Evolutionary conservation across 2,329 filamentous ascomycete species (phyloP).

Genomic region (Penicillium sp.): DNA sequence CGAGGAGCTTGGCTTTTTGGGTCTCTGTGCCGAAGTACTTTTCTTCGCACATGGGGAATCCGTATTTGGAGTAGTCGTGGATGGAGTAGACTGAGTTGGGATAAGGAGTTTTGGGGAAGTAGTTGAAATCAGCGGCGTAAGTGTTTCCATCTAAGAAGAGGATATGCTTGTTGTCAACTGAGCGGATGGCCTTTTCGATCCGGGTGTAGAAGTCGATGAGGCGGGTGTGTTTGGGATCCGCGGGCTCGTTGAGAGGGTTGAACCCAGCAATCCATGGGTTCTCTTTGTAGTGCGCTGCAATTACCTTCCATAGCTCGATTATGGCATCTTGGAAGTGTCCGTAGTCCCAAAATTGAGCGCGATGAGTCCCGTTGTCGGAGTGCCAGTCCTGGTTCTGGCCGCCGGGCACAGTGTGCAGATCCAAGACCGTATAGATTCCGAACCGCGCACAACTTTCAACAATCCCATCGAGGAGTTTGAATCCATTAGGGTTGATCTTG

Average conservation of each 20-base stretch:
- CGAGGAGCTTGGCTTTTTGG: conserved; percentile 34
- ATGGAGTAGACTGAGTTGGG: background rate
- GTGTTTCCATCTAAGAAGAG: conserved; percentile 44
- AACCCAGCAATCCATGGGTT: conserved; percentile 44
- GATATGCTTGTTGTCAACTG: conserved; percentile 48
- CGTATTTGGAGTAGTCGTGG: background rate
- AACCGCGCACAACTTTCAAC: background rate
- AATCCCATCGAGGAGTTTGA: background rate
- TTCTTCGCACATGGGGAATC: conserved; percentile 7
- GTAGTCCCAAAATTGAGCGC: background rate
- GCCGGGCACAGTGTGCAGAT: background rate
- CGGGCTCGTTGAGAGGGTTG: conserved; percentile 53
- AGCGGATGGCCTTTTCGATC: conserved; percentile 47
- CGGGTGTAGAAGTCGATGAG: conserved; percentile 43
- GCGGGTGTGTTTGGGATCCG: conserved; percentile 43
- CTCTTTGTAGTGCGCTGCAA: background rate
- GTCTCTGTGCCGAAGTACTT: conserved; percentile 39
- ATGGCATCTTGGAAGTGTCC: background rate
- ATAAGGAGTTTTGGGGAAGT: background rate
- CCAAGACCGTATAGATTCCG: background rate
- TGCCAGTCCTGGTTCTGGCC: background rate
- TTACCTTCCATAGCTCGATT: background rate
- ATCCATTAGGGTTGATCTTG: background rate
- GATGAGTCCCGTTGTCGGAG: background rate
- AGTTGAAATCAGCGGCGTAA: background rate